These are phyloP conservation scores for Chaetomium cochliodes DNA, from an alignment of 495 filamentous ascomycete species.

Conservation along the genomic window DNA sequence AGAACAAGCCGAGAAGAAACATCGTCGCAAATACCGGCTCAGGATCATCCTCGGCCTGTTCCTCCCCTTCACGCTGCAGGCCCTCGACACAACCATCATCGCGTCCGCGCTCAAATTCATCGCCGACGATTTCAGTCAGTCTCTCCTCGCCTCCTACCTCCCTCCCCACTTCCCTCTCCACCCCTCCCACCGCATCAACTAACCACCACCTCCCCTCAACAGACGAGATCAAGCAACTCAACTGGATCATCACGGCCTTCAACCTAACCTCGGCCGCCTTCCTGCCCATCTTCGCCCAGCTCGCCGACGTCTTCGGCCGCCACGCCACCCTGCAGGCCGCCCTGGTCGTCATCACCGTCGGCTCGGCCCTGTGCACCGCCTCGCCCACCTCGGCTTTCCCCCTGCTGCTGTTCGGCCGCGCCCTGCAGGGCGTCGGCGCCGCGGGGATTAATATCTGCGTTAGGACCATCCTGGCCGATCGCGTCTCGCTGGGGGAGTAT, in stretches of 20 bases:
- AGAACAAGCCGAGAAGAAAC: slow-evolving; percentile 6
- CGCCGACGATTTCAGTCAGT: slow-evolving; percentile 57
- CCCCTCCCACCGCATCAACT: neutral
- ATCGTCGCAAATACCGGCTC: slow-evolving; percentile 44
- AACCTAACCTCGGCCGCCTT: slow-evolving; percentile 61
- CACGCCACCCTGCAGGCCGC: slow-evolving; percentile 24
- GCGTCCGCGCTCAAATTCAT: slow-evolving; percentile 60
- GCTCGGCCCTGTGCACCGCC: slow-evolving; percentile 42
- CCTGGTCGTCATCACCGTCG: slow-evolving; percentile 24
- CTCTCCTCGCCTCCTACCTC: neutral
- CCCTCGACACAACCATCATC: slow-evolving; percentile 60
- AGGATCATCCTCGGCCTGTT: slow-evolving; percentile 55
- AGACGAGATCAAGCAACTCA: slow-evolving; percentile 57
- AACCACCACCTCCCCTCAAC: neutral
- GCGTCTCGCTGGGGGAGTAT: slow-evolving; percentile 56
- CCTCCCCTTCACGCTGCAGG: slow-evolving; percentile 51
- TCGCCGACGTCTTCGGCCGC: slow-evolving; percentile 60
- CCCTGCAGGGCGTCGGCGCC: slow-evolving; percentile 55
- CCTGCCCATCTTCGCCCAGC: slow-evolving; percentile 60
- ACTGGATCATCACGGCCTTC: slow-evolving; percentile 64
- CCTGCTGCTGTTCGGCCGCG: slow-evolving; percentile 57
- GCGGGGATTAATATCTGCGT: slow-evolving; percentile 56
- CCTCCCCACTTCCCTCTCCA: neutral
- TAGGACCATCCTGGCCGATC: slow-evolving; percentile 56
- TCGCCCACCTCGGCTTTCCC: slow-evolving; percentile 52